Conservation (phyloP, 2,329 filamentous ascomycete genomes). For the Penicillium concentricum region DNA sequence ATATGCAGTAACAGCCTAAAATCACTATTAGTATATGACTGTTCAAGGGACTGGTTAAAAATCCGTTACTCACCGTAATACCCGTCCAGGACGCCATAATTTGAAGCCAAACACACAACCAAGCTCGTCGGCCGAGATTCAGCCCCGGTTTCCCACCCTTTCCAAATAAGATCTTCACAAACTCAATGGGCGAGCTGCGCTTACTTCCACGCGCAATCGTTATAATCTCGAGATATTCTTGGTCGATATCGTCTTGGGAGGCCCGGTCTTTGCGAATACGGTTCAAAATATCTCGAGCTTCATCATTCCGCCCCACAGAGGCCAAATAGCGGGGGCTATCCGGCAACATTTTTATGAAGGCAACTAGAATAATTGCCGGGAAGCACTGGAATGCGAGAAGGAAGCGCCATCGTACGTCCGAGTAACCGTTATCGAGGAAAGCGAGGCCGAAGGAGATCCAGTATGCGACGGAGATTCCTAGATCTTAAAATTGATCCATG, state of each 20-base stretch:
- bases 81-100: conserved; percentile 49
- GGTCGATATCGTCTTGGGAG: conserved; percentile 30
- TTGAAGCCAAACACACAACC: conserved; percentile 47
- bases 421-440: conserved; percentile 34
- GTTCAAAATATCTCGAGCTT: conserved; percentile 51
- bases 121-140: conserved; percentile 42
- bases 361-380: conserved; percentile 28
- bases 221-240: conserved; percentile 39
- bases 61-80: conserved; percentile 39
- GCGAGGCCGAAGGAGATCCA: conserved; percentile 40
- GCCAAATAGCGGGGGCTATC: conserved; percentile 36
- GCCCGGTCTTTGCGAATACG: conserved; percentile 25
- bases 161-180: conserved; percentile 40
- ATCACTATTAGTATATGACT: conserved; percentile 28
- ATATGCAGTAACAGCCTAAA: conserved; percentile 38
- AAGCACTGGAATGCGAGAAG: conserved; percentile 37
- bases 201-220: conserved; percentile 30
- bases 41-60: neutral
- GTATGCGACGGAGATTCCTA: conserved; percentile 47
- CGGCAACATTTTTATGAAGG: conserved; percentile 33
- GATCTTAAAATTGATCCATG: conserved; percentile 27
- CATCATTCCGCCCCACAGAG: conserved; percentile 41
- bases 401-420: conserved; percentile 36
- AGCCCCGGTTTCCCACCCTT: conserved; percentile 29
- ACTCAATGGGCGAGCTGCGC: conserved; percentile 39